phyloP scores from a whole-genome alignment of 2,329 filamentous ascomycete genomes.

The Sarocladiaceae sp. region DNA sequence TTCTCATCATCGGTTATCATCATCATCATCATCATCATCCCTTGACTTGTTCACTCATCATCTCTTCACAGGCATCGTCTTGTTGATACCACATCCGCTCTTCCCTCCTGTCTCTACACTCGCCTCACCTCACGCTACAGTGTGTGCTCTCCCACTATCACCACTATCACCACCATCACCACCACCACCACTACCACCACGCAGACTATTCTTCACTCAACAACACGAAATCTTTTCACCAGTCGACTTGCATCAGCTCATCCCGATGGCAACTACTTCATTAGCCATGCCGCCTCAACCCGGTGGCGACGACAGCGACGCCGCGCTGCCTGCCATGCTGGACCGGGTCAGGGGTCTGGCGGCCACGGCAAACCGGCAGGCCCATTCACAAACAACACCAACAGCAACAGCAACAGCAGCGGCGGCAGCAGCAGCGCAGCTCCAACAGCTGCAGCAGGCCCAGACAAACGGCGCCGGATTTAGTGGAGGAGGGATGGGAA shows the following conservation, averaged over 20 bases:
- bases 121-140: too few relatives aligned
- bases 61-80: too few relatives aligned
- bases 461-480: background rate
- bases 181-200: background rate
- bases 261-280: constrained; percentile 19
- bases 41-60: too few relatives aligned
- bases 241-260: too few relatives aligned
- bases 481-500: background rate
- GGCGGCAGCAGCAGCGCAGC: background rate
- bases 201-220: too few relatives aligned
- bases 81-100: background rate
- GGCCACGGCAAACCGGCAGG: background rate
- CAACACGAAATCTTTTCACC: too few relatives aligned
- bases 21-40: too few relatives aligned
- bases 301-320: constrained; percentile 17
- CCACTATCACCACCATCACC: too few relatives aligned
- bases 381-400: constrained; percentile 2
- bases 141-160: too few relatives aligned
- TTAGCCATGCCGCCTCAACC: constrained; percentile 19
- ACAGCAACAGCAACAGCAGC: background rate
- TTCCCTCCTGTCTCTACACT: background rate
- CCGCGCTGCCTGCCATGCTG: constrained; percentile 17
- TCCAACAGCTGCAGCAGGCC: background rate
- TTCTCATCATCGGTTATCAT: too few relatives aligned
- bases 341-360: constrained; percentile 14